Base-by-base conservation (phyloP, 2,329 filamentous ascomycete species). In the Trichoderma cornu-damae region DNA sequence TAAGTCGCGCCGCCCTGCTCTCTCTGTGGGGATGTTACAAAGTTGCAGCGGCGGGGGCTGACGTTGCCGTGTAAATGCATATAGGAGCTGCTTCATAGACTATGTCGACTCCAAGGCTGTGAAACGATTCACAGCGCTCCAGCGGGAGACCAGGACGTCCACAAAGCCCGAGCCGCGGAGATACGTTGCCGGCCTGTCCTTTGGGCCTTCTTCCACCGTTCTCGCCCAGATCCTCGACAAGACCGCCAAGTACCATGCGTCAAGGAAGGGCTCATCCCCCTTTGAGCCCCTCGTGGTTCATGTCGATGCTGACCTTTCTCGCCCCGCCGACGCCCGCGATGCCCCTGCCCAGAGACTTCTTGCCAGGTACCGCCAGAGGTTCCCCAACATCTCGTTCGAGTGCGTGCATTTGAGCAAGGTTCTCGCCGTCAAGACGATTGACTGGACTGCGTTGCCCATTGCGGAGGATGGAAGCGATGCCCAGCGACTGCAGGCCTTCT, bases 101-200 rank as follows among this genome's bases (percentile, higher is more conserved):
- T 96, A 91, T 75, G 79, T 96, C 56, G 78, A 82, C 59, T 85
- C 83, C 63, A 97, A 97, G 72, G 80, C 86, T 60, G 81, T 90
- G 64, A 93, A 93, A 72, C 88, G 91, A 18, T 73, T 84, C 26
- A 77, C 76, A 61, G 71, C 73, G 18, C 71, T 83, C 6, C 53
- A 57, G 14, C 76, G 75, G 40, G 78, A 82, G 57, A 77, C 73
- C 50, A 72, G 74, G 56, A 61, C 66, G 60, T 65, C 68, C 46
- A 62, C 67, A 54, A 67, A 70, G 58, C 69, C 66, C 60, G 68
- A 66, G 62, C 65, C 69, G 9, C 70, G 69, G 38, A 67, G 68
- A 52, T 81, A 96, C 47, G 75, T 96, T 16, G 75, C 96, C 18
- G 90, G 91, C 5, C 75, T 96, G 1, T 96, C 92, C 0, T 86